Base-by-base conservation (phyloP, 345 rosid genomes). In the Mallotus nudiflorus region DNA sequence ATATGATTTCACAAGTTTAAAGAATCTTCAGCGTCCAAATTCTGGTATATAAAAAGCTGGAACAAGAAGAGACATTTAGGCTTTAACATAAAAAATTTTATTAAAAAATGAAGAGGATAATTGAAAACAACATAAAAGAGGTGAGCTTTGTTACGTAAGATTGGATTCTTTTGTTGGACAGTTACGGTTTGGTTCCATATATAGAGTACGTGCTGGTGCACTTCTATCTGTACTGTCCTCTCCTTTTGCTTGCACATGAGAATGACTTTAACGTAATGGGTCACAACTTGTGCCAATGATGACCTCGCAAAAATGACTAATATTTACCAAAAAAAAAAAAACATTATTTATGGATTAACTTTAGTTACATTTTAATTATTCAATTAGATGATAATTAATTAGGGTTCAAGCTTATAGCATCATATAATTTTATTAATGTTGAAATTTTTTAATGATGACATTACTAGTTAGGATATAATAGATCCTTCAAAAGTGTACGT, bases 251-350 rank as follows among this genome's bases (percentile, higher is more conserved):
- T 49, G 13, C 25, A 15, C n/a, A 24, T 12, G 45, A 19, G 37
- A n/a, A 0, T 33, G 6, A 31, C 56, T 12, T 48, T 52, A 52
- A 42, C 18, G 19, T 46, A 62, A 72, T 72, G 70, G 65, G 31
- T 74, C 77, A 54, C 78, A 52, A 60, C 57, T 45, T 62, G 64
- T 59, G 66, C 72, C 2, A 59, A 60, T 63, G 13, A 77, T 69
- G 68, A 22, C 33, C 65, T 60, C 65, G 37, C 48, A 3, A n/a
- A n/a, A n/a, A n/a, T n/a, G n/a, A n/a, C n/a, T n/a, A n/a, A n/a
- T n/a, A n/a, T n/a, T n/a, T n/a, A n/a, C n/a, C n/a, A n/a, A n/a
- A n/a, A n/a, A n/a, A n/a, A n/a, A n/a, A n/a, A n/a, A n/a, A n/a
- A n/a, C n/a, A n/a, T n/a, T n/a, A n/a, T n/a, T n/a, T n/a, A n/a